Conservation (phyloP, 257 asterid genomes). For the Osmanthus fragrans region DNA sequence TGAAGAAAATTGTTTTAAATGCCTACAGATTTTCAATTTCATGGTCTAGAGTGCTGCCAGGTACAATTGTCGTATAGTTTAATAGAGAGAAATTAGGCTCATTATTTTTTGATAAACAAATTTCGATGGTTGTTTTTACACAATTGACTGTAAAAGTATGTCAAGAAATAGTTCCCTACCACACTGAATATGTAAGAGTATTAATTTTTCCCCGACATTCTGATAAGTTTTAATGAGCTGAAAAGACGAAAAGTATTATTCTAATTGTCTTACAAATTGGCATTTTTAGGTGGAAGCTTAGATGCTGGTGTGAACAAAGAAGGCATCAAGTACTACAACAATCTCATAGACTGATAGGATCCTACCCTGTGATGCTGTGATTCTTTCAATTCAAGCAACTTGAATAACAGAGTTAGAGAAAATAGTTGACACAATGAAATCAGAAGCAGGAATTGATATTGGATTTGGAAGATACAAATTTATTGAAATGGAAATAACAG, state of each 20-base stretch:
- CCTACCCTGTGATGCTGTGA: too few species aligned
- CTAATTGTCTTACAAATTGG: neutral
- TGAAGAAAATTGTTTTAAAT: slow-evolving; percentile 30
- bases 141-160: neutral
- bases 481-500: too few species aligned
- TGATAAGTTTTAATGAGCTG: neutral
- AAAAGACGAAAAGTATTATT: neutral
- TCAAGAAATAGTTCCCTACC: neutral
- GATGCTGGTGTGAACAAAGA: slow-evolving; percentile 33
- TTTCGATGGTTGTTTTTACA: neutral
- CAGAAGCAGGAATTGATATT: too few species aligned
- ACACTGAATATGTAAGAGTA: neutral
- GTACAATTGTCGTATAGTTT: slow-evolving; percentile 14
- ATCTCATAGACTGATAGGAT: slow-evolving; percentile 21
- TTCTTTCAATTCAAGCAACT: too few species aligned
- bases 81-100: neutral
- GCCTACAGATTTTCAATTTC: slow-evolving; percentile 40
- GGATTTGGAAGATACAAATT: too few species aligned
- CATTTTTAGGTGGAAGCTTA: slow-evolving; percentile 33
- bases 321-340: slow-evolving; percentile 41
- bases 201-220: neutral
- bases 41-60: slow-evolving; percentile 43
- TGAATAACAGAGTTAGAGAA: too few species aligned
- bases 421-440: too few species aligned
- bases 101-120: neutral